Evolutionary conservation across 305 asterid species (phyloP).

Genomic region (Withania somnifera): DNA sequence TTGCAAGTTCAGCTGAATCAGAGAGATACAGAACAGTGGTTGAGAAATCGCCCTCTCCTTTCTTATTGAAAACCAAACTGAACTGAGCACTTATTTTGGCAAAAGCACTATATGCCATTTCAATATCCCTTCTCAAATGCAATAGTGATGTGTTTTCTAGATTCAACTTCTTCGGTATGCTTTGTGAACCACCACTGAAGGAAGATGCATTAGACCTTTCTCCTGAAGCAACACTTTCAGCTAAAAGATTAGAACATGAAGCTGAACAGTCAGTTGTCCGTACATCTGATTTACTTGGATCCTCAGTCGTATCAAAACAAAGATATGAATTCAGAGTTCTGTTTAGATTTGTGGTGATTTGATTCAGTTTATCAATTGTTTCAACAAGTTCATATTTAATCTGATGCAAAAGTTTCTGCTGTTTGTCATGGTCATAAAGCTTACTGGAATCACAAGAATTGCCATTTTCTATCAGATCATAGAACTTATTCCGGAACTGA

Average conservation of each 20-base stretch:
- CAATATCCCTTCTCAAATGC: constrained; percentile 24
- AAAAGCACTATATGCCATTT: constrained; percentile 24
- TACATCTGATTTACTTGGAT: constrained; percentile 17
- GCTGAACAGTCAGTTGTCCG: constrained; percentile 23
- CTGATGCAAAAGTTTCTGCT: constrained; percentile 20
- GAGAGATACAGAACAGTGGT: neutral
- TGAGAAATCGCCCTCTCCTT: constrained; percentile 13
- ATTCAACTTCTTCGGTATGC: neutral
- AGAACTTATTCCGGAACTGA: constrained; percentile 19
- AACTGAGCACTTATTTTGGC: constrained; percentile 25
- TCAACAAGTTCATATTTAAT: constrained; percentile 27
- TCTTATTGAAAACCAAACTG: constrained; percentile 11
- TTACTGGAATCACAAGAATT: constrained; percentile 9
- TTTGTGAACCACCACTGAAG: constrained; percentile 5
- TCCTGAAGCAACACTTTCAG: constrained; percentile 19
- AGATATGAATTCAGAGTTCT: constrained; percentile 9
- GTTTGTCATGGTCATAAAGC: constrained; percentile 13
- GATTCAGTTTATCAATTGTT: constrained; percentile 25
- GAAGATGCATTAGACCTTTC: constrained; percentile 6
- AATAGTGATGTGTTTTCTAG: constrained; percentile 6
- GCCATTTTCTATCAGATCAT: constrained; percentile 14
- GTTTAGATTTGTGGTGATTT: constrained; percentile 17
- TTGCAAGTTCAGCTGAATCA: constrained; percentile 11
- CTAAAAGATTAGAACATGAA: constrained; percentile 29
- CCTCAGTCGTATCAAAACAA: constrained; percentile 10